phyloP scores from a whole-genome alignment of 2,329 filamentous ascomycete genomes.

The Stemphylium vesicarium region DNA sequence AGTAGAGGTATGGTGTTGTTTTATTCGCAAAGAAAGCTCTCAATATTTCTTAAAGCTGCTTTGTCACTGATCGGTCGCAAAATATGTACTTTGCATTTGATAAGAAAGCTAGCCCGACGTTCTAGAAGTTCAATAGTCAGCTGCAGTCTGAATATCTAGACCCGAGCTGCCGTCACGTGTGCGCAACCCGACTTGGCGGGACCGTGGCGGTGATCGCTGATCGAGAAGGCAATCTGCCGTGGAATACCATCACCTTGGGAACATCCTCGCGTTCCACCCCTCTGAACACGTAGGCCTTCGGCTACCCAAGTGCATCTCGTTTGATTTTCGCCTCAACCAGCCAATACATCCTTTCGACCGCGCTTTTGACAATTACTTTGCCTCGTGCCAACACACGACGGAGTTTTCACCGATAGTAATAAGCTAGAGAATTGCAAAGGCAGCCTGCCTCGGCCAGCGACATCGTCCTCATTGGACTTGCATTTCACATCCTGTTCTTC shows the following conservation, averaged over 20 bases:
- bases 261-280: neutral
- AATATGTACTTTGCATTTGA: no score
- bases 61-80: no score
- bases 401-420: neutral
- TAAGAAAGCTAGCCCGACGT: no score
- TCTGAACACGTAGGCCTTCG: neutral
- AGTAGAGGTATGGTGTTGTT: slow-evolving; percentile 9
- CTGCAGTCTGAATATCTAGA: no score
- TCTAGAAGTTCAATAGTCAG: neutral
- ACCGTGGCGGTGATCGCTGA: neutral
- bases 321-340: neutral
- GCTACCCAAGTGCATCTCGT: neutral
- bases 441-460: neutral
- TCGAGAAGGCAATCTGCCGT: neutral
- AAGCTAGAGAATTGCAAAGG: neutral
- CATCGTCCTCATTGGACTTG: neutral
- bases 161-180: no score
- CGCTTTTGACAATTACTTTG: neutral
- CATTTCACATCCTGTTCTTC: neutral
- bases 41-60: no score
- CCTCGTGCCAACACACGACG: neutral
- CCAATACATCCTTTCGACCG: neutral
- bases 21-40: neutral
- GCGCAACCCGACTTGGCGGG: neutral
- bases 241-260: neutral